These are phyloP conservation scores for Kodamaea sp. DNA, from an alignment of 1,139 yeast species.

Conservation along the genomic window DNA sequence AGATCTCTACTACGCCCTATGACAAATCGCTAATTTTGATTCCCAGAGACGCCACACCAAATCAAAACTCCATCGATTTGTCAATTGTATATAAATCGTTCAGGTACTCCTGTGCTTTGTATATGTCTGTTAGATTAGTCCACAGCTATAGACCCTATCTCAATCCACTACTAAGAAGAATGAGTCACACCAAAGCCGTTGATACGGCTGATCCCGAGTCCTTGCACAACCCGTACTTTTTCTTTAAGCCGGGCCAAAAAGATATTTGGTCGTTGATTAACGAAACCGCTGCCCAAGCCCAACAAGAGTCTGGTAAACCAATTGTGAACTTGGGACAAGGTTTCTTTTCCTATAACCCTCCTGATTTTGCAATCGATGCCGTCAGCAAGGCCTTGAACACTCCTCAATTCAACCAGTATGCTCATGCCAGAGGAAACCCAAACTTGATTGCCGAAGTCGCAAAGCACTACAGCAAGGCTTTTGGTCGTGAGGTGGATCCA, in stretches of 20 bases:
- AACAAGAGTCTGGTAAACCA: slow-evolving; percentile 62
- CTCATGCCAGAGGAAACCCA: slow-evolving; percentile 88
- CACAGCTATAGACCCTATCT: not conserved
- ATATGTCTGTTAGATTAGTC: not conserved
- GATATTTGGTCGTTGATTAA: slow-evolving; percentile 95
- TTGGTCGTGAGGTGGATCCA: slow-evolving; percentile 59
- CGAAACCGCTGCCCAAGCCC: slow-evolving; percentile 89
- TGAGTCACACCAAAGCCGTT: not conserved
- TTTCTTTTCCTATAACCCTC: slow-evolving; percentile 92
- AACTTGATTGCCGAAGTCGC: slow-evolving; percentile 68
- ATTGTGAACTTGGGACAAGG: slow-evolving; percentile 94
- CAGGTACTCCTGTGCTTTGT: no score
- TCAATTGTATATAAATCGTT: no score
- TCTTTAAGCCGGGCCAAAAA: slow-evolving; percentile 56
- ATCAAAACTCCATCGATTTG: not conserved
- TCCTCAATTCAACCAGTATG: slow-evolving; percentile 84
- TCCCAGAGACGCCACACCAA: not conserved
- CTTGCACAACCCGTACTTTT: slow-evolving; percentile 63
- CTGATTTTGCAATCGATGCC: slow-evolving; percentile 81
- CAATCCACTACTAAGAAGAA: not conserved
- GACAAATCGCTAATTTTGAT: not conserved
- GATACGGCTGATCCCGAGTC: slow-evolving; percentile 19
- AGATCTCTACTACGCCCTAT: no score
- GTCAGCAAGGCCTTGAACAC: slow-evolving; percentile 73
- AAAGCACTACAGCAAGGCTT: slow-evolving; percentile 66